Evolutionary conservation across 192 early-diverging fungal genomes (phyloP).

Genomic region (Fimicolochytrium jonesii): DNA sequence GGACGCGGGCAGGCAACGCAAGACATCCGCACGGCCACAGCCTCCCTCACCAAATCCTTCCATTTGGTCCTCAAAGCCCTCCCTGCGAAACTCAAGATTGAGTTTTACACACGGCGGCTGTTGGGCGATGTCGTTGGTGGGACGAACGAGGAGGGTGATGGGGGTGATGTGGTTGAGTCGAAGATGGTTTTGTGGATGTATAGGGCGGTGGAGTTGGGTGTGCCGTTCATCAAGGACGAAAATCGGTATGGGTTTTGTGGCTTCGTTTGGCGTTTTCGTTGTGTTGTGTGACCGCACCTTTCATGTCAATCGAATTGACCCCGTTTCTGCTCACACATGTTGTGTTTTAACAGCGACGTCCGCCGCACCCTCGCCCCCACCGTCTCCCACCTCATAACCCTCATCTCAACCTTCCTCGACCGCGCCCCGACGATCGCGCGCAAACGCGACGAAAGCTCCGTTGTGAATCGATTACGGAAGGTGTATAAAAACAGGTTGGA

Average conservation of each 20-base stretch:
- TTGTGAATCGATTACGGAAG: conserved; percentile 5
- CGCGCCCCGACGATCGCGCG: conserved; percentile 19
- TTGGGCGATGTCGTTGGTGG: conserved; percentile 1
- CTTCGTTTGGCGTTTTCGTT: neutral
- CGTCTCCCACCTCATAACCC: neutral
- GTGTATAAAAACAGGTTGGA: conserved; percentile 13
- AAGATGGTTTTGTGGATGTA: conserved; percentile 7
- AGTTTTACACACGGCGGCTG: conserved; percentile 11
- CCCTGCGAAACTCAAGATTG: conserved; percentile 6
- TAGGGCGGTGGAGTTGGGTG: conserved; percentile 12
- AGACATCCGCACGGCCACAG: conserved; percentile 10
- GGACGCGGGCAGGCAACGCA: neutral
- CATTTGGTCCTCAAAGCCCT: conserved; percentile 23
- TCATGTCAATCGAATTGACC: too few relatives aligned
- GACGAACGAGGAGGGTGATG: too few relatives aligned
- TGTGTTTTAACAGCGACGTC: conserved; percentile 6
- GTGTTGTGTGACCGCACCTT: too few relatives aligned
- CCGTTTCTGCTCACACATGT: too few relatives aligned
- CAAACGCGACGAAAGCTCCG: conserved; percentile 17
- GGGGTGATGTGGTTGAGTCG: too few relatives aligned
- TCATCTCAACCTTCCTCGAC: conserved; percentile 15
- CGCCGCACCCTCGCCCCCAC: conserved; percentile 4
- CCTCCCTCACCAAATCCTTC: conserved; percentile 18
- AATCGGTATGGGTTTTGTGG: neutral
- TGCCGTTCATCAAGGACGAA: conserved; percentile 20